Base-by-base conservation (phyloP, 306 rosid species). In the Senna siamea region DNA sequence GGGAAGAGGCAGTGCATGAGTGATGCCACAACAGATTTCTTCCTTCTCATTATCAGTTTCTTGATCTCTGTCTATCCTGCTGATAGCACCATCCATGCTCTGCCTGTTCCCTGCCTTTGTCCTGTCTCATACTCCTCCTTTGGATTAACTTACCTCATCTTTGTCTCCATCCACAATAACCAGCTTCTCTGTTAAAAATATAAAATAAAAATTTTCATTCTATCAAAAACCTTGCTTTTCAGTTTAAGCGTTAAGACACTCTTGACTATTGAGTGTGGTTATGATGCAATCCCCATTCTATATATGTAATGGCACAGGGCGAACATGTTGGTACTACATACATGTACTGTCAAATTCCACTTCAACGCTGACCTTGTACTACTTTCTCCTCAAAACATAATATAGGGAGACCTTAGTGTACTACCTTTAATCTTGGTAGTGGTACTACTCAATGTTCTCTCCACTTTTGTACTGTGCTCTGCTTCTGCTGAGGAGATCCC, bases 1-100 rank as follows among this genome's bases (percentile, higher is more conserved):
- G 98, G 97, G 97, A 93, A 91, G 97, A 93, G 96, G 93, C 98
- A 91, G 96, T 91, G 98, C 97, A 93, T 91, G 94, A 85, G 89
- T 77, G 59, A 86, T 84, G 80, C 66, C 83, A 76, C 89, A 81
- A 86, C 94, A 81, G 70, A 44, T 28, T 15, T 38, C 18, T 53
- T 13, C 2, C 19, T 13, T 30, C 19, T 40, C 28, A 28, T 10
- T n/a, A n/a, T n/a, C n/a, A n/a, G 10, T 43, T 56, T 38, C 62
- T 46, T 20, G 30, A 8, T 66, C 20, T 43, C 6, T 18, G 48
- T 57, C 9, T 8, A 8, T 63, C 63, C 71, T 83, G 92, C 81
- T 68, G 89, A 84, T 60, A 61, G 79, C 80, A 85, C 88, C 93
- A 91, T 86, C 87, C 97, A 89, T 93, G 98, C 93, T 85, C 96